Evolutionary conservation across 75 land plant genomes (phyloP).

Genomic region (Pinus albicaulis): DNA sequence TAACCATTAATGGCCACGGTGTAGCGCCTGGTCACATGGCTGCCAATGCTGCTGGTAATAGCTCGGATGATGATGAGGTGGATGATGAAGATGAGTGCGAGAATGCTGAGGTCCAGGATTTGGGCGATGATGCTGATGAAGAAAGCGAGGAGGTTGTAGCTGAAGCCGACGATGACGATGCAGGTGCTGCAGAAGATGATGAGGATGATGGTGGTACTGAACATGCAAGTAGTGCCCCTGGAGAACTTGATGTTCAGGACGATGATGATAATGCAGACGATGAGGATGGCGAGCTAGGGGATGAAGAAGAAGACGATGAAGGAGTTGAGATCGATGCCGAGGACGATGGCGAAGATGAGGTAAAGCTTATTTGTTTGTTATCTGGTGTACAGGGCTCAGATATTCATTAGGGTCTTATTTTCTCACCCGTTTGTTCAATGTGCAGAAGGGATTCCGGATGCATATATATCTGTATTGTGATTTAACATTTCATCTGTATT

Average conservation of each 20-base stretch:
- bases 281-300: slow-evolving; percentile 24
- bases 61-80: slow-evolving; percentile 10
- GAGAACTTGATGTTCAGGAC: slow-evolving; percentile 26
- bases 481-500: too few species aligned
- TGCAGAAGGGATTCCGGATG: too few species aligned
- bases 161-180: slow-evolving; percentile 21
- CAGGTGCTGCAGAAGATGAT: slow-evolving; percentile 20
- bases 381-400: not conserved
- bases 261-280: slow-evolving; percentile 18
- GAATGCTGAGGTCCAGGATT: slow-evolving; percentile 3
- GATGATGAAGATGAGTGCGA: slow-evolving; percentile 7
- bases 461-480: too few species aligned
- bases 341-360: slow-evolving; percentile 14
- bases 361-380: not conserved
- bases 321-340: slow-evolving; percentile 17
- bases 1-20: slow-evolving; percentile 20
- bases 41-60: slow-evolving; percentile 6
- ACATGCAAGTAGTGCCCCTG: slow-evolving; percentile 21
- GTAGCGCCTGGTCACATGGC: slow-evolving; percentile 20
- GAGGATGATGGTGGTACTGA: slow-evolving; percentile 17
- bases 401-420: not conserved
- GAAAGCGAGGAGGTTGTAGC: slow-evolving; percentile 22
- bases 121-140: slow-evolving; percentile 12
- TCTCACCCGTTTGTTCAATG: not conserved
- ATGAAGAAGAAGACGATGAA: slow-evolving; percentile 15